Percentiles rank a stretch among this genome's conserved stretches.
Evolutionary conservation across 345 rosid species (phyloP).

Genomic region (Pelargonium nanum): DNA sequence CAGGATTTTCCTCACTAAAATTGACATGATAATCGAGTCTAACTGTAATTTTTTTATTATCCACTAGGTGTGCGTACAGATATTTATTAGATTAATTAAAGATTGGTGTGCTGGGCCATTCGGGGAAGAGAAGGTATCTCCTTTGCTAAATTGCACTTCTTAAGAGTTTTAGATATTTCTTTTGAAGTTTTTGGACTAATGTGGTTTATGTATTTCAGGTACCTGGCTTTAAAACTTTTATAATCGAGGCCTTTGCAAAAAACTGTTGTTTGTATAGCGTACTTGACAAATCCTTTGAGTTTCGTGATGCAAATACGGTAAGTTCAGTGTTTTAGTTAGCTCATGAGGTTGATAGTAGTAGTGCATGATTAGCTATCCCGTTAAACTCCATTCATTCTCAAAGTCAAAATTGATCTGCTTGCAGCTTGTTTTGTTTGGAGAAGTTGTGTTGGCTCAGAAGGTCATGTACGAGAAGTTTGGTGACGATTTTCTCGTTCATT

Average conservation of each 20-base stretch:
- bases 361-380: background rate
- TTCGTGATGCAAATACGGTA: slow-evolving; percentile 83
- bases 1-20: background rate
- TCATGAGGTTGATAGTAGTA: background rate
- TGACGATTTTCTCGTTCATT: slow-evolving; percentile 50
- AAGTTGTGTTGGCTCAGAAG: slow-evolving; percentile 80
- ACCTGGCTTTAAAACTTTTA: slow-evolving; percentile 69
- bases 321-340: slow-evolving; percentile 11
- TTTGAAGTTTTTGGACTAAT: background rate
- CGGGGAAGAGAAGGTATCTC: slow-evolving; percentile 53
- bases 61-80: slow-evolving; percentile 80
- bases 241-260: slow-evolving; percentile 58
- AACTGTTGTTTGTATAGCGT: slow-evolving; percentile 81
- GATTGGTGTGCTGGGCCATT: slow-evolving; percentile 67
- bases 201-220: slow-evolving; percentile 33
- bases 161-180: background rate
- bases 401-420: slow-evolving; percentile 6
- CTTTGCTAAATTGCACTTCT: background rate
- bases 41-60: background rate
- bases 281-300: slow-evolving; percentile 83
- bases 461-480: slow-evolving; percentile 93
- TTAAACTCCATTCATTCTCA: background rate
- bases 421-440: slow-evolving; percentile 77
- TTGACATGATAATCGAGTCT: no score
- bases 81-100: slow-evolving; percentile 72